Evolutionary conservation across 2,329 filamentous ascomycete species (phyloP), one percentile per base, ranked within the genome.

Genomic region (Colletotrichum spinosum): DNA sequence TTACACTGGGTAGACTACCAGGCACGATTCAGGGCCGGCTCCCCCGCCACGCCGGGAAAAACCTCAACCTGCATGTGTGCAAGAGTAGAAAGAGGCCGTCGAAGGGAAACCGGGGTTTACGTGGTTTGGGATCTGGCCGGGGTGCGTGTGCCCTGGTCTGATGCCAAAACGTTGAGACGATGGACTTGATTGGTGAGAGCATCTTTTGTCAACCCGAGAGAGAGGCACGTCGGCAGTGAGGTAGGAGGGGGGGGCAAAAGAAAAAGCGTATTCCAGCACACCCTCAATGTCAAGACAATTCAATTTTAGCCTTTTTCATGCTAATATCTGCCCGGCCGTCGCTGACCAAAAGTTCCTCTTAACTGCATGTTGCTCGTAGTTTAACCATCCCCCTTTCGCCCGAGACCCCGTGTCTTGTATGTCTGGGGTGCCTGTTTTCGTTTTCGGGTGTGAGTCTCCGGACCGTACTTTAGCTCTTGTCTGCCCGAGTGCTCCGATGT

Each of bases 261-360:
- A 17, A 15, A 52, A 42, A 42, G 13, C 45, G 42, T 35, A 34
- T 42, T 42, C 37, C 46, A 49, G 13, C 38, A 62, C 62, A 65
- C 62, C 62, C 57, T 55, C 46, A 56, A 41, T 37, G 25, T 38
- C 35, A 50, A 65, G 48, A 62, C 57, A 48, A 51, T 35, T 58
- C 17, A 41, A 55, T 52, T 60, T 56, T 62, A 56, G 41, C 45
- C 33, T 65, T 55, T 65, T 62, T 65, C 51, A 56, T 62, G 57
- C 58, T 25, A 5, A 4, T 0, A 25, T 25, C 25, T 15, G 25
- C 35, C 13, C 41, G 1, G 37, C 35, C 50, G 13, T 37, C 11
- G 7, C 15, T 48, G 9, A 15, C 25, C 11, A 42, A 25, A 25
- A 25, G 25, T 11, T 37, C 34, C 17, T 17, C 25, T 45, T 15